A percentile compares a stretch with the other conserved stretches of the same genome.
These are phyloP conservation scores for Astragalus membranaceus DNA, from an alignment of 306 rosid species.

Conservation along the genomic window DNA sequence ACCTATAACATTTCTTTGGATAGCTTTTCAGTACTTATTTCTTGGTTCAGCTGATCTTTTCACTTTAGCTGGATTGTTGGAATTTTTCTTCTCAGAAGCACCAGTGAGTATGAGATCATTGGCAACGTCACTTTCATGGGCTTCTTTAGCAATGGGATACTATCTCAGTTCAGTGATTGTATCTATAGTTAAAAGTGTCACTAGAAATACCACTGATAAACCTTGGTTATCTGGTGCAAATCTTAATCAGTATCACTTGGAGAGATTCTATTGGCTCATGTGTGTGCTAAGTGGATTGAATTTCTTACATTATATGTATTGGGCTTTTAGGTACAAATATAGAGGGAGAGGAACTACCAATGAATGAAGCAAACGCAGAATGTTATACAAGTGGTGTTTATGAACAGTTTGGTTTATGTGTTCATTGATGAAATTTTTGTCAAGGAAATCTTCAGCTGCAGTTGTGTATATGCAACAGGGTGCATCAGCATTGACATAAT, in stretches of 20 bases:
- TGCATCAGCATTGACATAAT: neutral
- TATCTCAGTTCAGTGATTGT: conserved; percentile 82
- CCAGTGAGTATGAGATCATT: conserved; percentile 79
- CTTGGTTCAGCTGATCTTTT: conserved; percentile 95
- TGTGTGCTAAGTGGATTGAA: conserved; percentile 79
- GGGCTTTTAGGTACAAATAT: conserved; percentile 70
- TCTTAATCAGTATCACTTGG: conserved; percentile 62
- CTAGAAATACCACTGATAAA: conserved; percentile 27
- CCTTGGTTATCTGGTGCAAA: conserved; percentile 75
- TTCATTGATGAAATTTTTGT: neutral
- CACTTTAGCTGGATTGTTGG: conserved; percentile 78
- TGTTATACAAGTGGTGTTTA: neutral
- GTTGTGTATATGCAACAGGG: conserved; percentile 9
- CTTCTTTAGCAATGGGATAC: conserved; percentile 86
- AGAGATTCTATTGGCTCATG: conserved; percentile 86
- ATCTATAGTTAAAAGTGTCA: conserved; percentile 57
- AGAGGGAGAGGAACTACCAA: conserved; percentile 33
- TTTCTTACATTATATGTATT: conserved; percentile 70
- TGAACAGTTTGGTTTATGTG: neutral
- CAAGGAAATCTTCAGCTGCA: neutral
- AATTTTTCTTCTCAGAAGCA: conserved; percentile 92
- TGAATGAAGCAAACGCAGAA: neutral
- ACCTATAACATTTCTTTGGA: conserved; percentile 82
- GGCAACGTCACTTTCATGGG: conserved; percentile 93
- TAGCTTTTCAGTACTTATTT: conserved; percentile 75